phyloP scores from a whole-genome alignment of 305 asterid species.

The Fraxinus nigra region DNA sequence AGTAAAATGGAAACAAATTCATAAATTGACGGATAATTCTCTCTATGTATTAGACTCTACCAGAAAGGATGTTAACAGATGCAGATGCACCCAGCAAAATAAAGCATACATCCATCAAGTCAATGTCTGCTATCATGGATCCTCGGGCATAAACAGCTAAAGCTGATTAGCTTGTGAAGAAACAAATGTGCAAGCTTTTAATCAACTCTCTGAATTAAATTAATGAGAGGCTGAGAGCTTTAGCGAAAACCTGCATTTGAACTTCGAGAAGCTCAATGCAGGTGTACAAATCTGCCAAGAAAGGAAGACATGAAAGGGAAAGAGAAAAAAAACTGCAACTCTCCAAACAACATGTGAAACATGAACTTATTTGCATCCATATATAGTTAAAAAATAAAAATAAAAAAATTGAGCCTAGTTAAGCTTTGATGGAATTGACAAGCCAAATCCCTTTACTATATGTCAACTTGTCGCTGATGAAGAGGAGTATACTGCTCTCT shows the following conservation, averaged over 20 bases:
- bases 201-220: too few relatives aligned
- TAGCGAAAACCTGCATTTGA: not conserved
- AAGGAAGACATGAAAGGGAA: not conserved
- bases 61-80: not conserved
- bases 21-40: not conserved
- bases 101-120: not conserved
- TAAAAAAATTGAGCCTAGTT: not conserved
- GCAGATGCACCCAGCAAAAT: not conserved
- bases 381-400: not conserved
- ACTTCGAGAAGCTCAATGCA: not conserved
- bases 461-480: not conserved
- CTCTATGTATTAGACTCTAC: not conserved
- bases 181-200: not conserved
- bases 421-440: not conserved
- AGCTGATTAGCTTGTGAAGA: not conserved
- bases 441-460: not conserved
- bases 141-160: not conserved
- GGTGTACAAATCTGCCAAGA: not conserved
- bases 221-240: not conserved
- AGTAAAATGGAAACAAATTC: not conserved
- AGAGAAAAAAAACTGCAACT: not conserved
- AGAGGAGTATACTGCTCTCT: not conserved
- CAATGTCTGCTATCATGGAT: not conserved
- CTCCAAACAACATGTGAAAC: not conserved
- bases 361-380: not conserved